Evolutionary conservation across 495 filamentous ascomycete genomes (phyloP).

Genomic region (Penicillium samsonianum): DNA sequence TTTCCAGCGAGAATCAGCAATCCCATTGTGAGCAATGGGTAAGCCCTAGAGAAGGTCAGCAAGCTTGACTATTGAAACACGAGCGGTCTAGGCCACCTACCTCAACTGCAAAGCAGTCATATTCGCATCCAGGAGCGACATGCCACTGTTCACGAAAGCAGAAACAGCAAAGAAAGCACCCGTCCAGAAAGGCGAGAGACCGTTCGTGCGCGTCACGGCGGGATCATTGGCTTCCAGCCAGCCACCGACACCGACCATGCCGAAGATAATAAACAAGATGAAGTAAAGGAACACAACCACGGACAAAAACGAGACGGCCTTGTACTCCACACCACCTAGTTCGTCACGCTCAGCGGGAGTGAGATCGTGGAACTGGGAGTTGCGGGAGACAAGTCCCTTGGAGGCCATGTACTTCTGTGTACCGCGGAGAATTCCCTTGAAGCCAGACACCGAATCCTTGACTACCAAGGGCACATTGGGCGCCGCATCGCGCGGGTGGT

Average conservation of each 20-base stretch:
- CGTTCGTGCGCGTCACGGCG: conserved; percentile 61
- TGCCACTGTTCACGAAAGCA: conserved; percentile 86
- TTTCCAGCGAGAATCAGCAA: conserved; percentile 83
- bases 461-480: conserved; percentile 23
- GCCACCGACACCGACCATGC: conserved; percentile 68
- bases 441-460: conserved; percentile 22
- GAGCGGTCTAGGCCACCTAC: conserved; percentile 18
- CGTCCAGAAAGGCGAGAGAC: conserved; percentile 62
- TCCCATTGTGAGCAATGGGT: conserved; percentile 74
- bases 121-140: conserved; percentile 81
- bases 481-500: conserved; percentile 38
- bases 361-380: conserved; percentile 72
- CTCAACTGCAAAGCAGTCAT: conserved; percentile 57
- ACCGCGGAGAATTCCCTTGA: conserved; percentile 31
- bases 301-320: conserved; percentile 69
- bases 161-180: conserved; percentile 54
- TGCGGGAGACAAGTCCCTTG: conserved; percentile 59
- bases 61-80: background rate
- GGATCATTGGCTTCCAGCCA: conserved; percentile 66
- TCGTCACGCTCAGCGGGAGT: conserved; percentile 66
- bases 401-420: conserved; percentile 45
- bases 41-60: conserved; percentile 40
- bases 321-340: conserved; percentile 80
- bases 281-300: conserved; percentile 76
- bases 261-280: conserved; percentile 68